phyloP scores from a whole-genome alignment of 2,329 filamentous ascomycete species.

The Colletotrichum liaoningense region DNA sequence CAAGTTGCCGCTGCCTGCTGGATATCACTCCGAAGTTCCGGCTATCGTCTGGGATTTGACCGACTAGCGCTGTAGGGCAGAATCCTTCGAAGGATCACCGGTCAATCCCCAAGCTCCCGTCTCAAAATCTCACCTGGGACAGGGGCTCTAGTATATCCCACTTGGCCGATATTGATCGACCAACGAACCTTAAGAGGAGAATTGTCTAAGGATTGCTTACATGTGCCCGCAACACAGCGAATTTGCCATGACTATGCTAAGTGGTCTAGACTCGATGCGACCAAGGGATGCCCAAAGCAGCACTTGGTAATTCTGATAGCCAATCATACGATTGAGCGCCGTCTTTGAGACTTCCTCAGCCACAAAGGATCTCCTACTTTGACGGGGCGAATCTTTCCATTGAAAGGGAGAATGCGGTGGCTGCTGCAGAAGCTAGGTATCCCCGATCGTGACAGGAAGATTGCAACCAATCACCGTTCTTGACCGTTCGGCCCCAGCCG shows the following conservation, averaged over 20 bases:
- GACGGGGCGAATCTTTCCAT: background rate
- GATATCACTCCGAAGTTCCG: background rate
- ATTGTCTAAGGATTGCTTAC: background rate
- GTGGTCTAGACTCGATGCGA: background rate
- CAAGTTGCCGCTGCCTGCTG: constrained; percentile 3
- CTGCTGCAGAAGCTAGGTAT: background rate
- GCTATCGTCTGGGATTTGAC: background rate
- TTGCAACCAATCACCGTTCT: background rate
- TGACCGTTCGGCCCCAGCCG: background rate
- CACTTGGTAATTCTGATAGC: background rate
- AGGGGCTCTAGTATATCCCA: background rate
- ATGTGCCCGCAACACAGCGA: background rate
- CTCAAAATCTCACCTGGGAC: background rate
- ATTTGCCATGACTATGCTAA: background rate
- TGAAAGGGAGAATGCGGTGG: background rate
- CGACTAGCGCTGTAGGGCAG: constrained; percentile 23
- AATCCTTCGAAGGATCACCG: background rate
- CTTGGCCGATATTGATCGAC: background rate
- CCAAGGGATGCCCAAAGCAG: background rate
- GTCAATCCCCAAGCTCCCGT: background rate
- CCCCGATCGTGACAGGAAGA: background rate
- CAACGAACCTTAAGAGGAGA: background rate
- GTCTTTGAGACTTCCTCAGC: background rate
- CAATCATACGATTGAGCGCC: background rate
- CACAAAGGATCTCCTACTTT: background rate